Base-by-base conservation (phyloP, 495 filamentous ascomycete genomes). In the Annulohypoxylon maeteangense region DNA sequence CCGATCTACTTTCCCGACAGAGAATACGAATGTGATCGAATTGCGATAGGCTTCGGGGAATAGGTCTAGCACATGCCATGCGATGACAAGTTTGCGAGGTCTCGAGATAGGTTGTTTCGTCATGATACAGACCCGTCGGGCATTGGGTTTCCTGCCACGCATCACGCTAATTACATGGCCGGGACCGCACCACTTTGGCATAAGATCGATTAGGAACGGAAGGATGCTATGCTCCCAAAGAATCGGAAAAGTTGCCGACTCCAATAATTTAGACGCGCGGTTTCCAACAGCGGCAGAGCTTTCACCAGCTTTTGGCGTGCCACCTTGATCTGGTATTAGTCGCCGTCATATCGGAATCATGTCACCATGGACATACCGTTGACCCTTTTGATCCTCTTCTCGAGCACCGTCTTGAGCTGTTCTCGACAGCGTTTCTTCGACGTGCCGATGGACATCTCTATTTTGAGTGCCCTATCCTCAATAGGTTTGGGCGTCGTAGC, bases 181-280 rank as follows among this genome's bases (percentile, higher is more conserved):
- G 0, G 74, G 71, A 10, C 76, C 76, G 54, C 76, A 78, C 76
- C 76, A 78, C 32, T 75, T 76, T 3, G 76, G 76, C 36, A 78
- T 59, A 47, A 75, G 72, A 40, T 78, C 76, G 65, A 64, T 58
- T 0, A 78, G 74, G 50, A 78, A 78, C 7, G 76, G 76, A 8
- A 78, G 76, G 2, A 78, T 65, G 7, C 69, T 68, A 18, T 78
- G 76, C 54, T 78, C 76, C 76, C 76, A 78, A 5, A 78, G 31
- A 1, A 76, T 34, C 14, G 74, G 76, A 38, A 78, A 78, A 45
- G 64, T 74, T 1, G 71, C 76, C 1, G 67, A 69, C 29, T 78
- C 76, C 7, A 74, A 20, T 20, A 68, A 57, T 34, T 58, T 71
- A 1, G 72, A 65, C 1, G 70, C 68, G 10, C 74, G 61, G 31